Evolutionary conservation across 129 eudicot species (phyloP).

Genomic region (Saussurea involucrata): DNA sequence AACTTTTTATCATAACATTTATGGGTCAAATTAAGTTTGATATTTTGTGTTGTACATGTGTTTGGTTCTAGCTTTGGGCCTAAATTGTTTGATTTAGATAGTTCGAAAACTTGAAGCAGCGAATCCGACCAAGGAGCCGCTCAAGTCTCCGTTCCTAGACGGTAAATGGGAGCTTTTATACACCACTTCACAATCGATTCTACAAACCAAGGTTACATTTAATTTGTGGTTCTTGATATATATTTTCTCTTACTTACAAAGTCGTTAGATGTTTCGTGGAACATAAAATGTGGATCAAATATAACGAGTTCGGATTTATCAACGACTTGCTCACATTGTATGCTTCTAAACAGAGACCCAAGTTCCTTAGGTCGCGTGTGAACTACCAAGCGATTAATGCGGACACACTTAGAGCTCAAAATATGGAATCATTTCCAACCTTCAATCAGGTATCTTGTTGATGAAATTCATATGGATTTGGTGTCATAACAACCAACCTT

Average conservation of each 20-base stretch:
- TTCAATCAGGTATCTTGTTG: slow-evolving; percentile 52
- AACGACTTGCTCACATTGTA: neutral
- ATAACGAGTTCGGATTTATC: neutral
- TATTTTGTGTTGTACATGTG: too few relatives aligned
- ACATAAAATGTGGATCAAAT: too few relatives aligned
- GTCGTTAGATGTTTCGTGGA: too few relatives aligned
- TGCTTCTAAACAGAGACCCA: slow-evolving; percentile 48
- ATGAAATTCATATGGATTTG: neutral
- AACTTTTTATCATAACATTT: too few relatives aligned
- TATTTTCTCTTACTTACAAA: neutral
- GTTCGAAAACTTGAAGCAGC: slow-evolving; percentile 61
- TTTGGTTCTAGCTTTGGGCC: slow-evolving; percentile 19
- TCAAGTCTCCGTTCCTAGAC: slow-evolving; percentile 54
- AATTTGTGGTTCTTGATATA: neutral
- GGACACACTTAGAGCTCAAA: slow-evolving; percentile 70
- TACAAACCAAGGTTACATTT: slow-evolving; percentile 52
- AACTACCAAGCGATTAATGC: slow-evolving; percentile 65
- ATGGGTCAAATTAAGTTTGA: too few relatives aligned
- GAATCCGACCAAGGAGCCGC: slow-evolving; percentile 63
- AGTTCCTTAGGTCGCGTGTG: slow-evolving; percentile 52
- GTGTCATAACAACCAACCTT: neutral
- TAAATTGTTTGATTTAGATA: slow-evolving; percentile 49
- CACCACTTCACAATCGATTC: slow-evolving; percentile 66
- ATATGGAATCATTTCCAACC: slow-evolving; percentile 72
- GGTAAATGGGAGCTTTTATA: slow-evolving; percentile 88